Evolutionary conservation across 768 basidiomycete genomes (phyloP).

Genomic region (Paxillus involutus): DNA sequence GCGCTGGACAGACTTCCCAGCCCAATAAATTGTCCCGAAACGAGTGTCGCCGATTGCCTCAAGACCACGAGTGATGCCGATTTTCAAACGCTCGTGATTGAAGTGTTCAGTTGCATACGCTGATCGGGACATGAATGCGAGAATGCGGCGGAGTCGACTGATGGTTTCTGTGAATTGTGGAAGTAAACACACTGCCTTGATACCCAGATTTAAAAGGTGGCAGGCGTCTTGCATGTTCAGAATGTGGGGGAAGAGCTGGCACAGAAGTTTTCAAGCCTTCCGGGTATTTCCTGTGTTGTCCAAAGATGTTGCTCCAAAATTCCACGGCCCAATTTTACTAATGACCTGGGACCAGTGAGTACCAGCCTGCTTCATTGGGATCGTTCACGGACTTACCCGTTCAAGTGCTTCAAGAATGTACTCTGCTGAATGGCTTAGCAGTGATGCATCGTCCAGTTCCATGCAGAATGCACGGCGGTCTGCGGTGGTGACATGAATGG

Average conservation of each 20-base stretch:
- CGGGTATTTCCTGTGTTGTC: slow-evolving; percentile 26
- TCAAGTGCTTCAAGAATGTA: slow-evolving; percentile 21
- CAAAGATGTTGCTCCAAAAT: slow-evolving; percentile 15
- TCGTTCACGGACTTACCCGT: not conserved
- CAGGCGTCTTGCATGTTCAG: slow-evolving; percentile 31
- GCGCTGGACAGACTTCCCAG: slow-evolving; percentile 7
- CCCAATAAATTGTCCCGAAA: slow-evolving; percentile 21
- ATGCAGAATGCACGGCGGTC: slow-evolving; percentile 4
- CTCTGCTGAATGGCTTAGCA: slow-evolving; percentile 26
- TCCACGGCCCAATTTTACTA: slow-evolving; percentile 6
- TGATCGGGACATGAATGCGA: not conserved
- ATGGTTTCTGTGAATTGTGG: not conserved
- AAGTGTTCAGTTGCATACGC: not conserved
- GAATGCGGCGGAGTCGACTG: not conserved
- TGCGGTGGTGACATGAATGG: slow-evolving; percentile 17
- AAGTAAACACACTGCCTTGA: slow-evolving; percentile 21
- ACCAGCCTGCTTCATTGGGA: not conserved
- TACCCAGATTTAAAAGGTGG: slow-evolving; percentile 28
- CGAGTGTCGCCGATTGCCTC: slow-evolving; percentile 22
- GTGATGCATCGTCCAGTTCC: slow-evolving; percentile 17
- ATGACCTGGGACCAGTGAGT: slow-evolving; percentile 14
- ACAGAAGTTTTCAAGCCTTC: slow-evolving; percentile 11
- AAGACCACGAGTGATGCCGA: slow-evolving; percentile 7
- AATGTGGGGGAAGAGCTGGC: slow-evolving; percentile 21
- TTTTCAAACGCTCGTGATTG: not conserved